phyloP scores from a whole-genome alignment of 805 yeast species.

The Kluyveromyces siamensis region DNA sequence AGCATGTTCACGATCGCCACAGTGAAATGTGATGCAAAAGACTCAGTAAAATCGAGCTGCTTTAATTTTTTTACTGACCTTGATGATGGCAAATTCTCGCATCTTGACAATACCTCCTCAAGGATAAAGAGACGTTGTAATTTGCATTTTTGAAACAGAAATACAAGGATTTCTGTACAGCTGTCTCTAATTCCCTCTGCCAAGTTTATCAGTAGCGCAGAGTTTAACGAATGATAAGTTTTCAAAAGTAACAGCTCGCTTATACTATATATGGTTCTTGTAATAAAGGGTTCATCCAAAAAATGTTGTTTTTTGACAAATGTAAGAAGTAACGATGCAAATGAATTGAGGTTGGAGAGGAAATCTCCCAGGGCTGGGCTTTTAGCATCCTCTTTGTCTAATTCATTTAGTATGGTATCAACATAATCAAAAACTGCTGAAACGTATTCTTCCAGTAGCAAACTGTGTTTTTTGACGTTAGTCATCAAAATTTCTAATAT shows the following conservation, averaged over 20 bases:
- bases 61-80: constrained; percentile 27
- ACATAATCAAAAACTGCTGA: constrained; percentile 18
- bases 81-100: constrained; percentile 40
- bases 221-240: constrained; percentile 2
- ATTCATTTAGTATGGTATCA: constrained; percentile 23
- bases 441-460: constrained; percentile 40
- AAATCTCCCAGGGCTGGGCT: background rate
- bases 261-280: constrained; percentile 49
- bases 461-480: constrained; percentile 32
- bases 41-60: constrained; percentile 6
- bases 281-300: constrained; percentile 43
- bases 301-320: constrained; percentile 17
- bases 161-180: background rate
- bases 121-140: constrained; percentile 54
- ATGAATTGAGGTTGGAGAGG: background rate
- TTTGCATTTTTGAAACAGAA: constrained; percentile 32
- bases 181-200: background rate
- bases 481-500: constrained; percentile 36
- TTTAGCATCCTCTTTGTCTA: constrained; percentile 8
- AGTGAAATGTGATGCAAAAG: constrained; percentile 22
- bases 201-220: background rate
- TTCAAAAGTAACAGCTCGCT: constrained; percentile 18
- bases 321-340: constrained; percentile 11
- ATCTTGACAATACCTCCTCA: constrained; percentile 46
- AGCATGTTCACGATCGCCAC: constrained; percentile 18